phyloP scores from a whole-genome alignment of 306 rosid genomes.

The Lotus japonicus region DNA sequence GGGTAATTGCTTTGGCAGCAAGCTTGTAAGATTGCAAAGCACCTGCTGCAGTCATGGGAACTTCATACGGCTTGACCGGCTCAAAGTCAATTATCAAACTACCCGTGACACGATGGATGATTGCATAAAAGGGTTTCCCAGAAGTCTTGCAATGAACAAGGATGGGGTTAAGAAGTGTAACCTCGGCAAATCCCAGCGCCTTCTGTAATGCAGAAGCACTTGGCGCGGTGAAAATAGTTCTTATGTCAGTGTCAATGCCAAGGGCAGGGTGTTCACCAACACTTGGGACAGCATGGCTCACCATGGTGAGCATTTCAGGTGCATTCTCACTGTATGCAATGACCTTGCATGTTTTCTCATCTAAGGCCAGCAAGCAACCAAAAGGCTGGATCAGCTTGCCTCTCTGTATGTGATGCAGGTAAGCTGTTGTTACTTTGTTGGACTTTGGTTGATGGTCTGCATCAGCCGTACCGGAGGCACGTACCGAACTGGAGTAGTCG shows the following conservation, averaged over 20 bases:
- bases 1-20: conserved; percentile 86
- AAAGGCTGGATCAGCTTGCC: conserved; percentile 88
- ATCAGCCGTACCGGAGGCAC: conserved; percentile 32
- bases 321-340: conserved; percentile 95
- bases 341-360: conserved; percentile 85
- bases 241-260: conserved; percentile 78
- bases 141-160: conserved; percentile 94
- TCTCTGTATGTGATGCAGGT: conserved; percentile 82
- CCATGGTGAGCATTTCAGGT: conserved; percentile 86
- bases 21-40: conserved; percentile 92
- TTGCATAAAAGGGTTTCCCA: conserved; percentile 94
- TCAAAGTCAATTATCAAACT: conserved; percentile 88
- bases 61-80: conserved; percentile 91
- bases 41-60: conserved; percentile 89
- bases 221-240: conserved; percentile 68
- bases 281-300: conserved; percentile 90
- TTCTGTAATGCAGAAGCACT: conserved; percentile 85
- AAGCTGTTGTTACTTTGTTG: conserved; percentile 76
- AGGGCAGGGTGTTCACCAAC: conserved; percentile 89
- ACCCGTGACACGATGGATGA: conserved; percentile 75
- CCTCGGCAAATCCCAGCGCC: conserved; percentile 84
- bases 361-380: conserved; percentile 86
- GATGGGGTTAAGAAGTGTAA: conserved; percentile 87
- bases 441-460: conserved; percentile 59
- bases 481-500: conserved; percentile 86